Evolutionary conservation across 2,329 filamentous ascomycete genomes (phyloP), one percentile per base, ranked within the genome.

Genomic region (Colletotrichum sp.): DNA sequence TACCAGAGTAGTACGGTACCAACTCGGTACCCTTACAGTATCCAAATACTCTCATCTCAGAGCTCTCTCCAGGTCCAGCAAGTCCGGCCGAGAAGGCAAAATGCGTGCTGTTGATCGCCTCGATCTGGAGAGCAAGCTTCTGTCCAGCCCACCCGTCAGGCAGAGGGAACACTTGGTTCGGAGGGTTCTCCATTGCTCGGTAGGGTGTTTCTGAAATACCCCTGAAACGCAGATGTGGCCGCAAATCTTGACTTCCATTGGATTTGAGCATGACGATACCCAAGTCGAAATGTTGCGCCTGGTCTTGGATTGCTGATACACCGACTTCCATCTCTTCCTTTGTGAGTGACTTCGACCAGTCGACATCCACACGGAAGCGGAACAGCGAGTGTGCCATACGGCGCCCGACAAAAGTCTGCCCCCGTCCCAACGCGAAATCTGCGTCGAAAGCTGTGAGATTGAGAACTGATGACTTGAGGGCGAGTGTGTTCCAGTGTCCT

Each of bases 321-420:
- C 90, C 90, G 2, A 89, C 87, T 79, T 92, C 90, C 74, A 90
- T 86, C 2, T 86, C 85, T 1, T 80, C 61, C 0, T 74, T 74
- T 0, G 80, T 80, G 0, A 89, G 86, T 3, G 72, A 74, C 34
- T 15, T 61, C 0, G 79, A 71, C 78, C 88, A 91, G 9, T 84
- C 81, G 0, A 92, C 67, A 71, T 89, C 84, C 5, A 89, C 85
- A 61, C 82, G 85, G 79, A 85, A 92, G 0, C 83, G 87, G 80
- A 92, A 92, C 1, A 90, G 81, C 0, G 90, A 89, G 76, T 92
- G 87, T 7, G 88, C 88, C 79, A 92, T 90, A 2, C 90, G 85
- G 3, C 89, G 85, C 1, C 87, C 88, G 21, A 93, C 83, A 61
- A 92, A 91, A 0, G 89, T 80, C 81, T 74, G 77, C 2, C 66